Evolutionary conservation across 2,329 filamentous ascomycete species (phyloP).

Genomic region (Colletotrichum sp.): DNA sequence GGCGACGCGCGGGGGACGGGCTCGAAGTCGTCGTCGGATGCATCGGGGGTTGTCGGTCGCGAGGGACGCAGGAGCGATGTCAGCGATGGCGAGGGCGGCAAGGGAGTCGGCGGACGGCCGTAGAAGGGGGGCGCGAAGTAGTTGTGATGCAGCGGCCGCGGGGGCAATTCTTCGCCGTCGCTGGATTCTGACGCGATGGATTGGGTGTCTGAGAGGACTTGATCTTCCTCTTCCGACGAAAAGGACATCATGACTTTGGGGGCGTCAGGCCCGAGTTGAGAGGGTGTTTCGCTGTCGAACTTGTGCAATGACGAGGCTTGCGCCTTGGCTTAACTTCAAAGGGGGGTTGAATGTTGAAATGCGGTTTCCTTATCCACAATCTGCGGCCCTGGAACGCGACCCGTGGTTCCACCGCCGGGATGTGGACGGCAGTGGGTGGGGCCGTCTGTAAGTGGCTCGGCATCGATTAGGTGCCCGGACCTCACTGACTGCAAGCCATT

Average conservation of each 20-base stretch:
- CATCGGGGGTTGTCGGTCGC: constrained; percentile 91
- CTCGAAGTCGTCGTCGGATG: constrained; percentile 83
- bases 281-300: neutral
- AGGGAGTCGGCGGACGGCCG: constrained; percentile 91
- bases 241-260: constrained; percentile 17
- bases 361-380: neutral
- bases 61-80: constrained; percentile 91
- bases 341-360: neutral
- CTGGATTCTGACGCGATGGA: constrained; percentile 17
- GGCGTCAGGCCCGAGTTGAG: neutral
- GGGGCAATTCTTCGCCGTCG: constrained; percentile 37
- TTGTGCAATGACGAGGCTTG: neutral
- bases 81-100: constrained; percentile 90
- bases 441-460: neutral
- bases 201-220: constrained; percentile 19
- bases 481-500: neutral
- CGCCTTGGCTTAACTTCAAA: neutral
- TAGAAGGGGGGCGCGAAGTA: constrained; percentile 87
- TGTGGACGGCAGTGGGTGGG: constrained; percentile 6
- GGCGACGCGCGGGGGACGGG: constrained; percentile 84
- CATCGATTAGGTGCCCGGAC: neutral
- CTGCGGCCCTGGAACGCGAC: neutral
- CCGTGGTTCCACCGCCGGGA: neutral
- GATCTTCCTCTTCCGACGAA: constrained; percentile 23
- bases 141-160: constrained; percentile 55